phyloP scores from a whole-genome alignment of 1,284 basidiomycete species.

The Malassezia sp. region DNA sequence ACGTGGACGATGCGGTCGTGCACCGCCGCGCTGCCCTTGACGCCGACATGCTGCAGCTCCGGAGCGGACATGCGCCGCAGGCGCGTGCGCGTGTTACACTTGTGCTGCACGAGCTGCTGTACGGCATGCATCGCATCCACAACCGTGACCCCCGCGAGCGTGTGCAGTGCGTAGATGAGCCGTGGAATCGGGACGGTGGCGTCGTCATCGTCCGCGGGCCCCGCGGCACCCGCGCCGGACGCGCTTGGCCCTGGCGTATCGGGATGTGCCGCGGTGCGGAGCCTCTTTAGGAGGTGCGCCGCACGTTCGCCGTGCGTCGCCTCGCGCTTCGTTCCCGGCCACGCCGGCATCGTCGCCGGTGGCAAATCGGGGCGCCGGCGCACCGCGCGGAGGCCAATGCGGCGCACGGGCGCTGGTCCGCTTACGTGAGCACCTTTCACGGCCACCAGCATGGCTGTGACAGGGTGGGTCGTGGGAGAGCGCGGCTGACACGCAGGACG shows the following conservation, averaged over 20 bases:
- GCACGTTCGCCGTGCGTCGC: conserved; percentile 9
- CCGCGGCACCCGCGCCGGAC: too few species aligned
- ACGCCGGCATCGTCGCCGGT: background rate
- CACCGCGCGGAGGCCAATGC: background rate
- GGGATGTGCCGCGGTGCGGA: background rate
- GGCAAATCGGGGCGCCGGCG: background rate
- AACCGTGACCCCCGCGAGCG: conserved; percentile 2
- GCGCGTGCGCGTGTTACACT: conserved; percentile 6
- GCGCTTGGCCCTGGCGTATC: too few species aligned
- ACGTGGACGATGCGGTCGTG: conserved; percentile 12
- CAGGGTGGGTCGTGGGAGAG: conserved; percentile 6
- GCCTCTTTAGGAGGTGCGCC: conserved; percentile 3
- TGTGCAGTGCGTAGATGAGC: conserved; percentile 15
- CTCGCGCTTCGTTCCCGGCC: background rate
- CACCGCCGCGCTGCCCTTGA: background rate
- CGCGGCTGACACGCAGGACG: conserved; percentile 3
- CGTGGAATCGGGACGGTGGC: conserved; percentile 10
- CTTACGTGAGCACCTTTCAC: background rate
- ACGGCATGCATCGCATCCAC: conserved; percentile 9
- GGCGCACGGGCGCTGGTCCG: background rate
- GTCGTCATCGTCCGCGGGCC: background rate
- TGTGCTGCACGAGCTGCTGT: background rate
- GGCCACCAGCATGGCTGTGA: conserved; percentile 9
- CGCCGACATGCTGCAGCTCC: conserved; percentile 10
- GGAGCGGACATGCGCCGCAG: conserved; percentile 13